Percentiles rank a stretch among this genome's conserved stretches.
phyloP scores from a whole-genome alignment of 2,329 filamentous ascomycete species.

The Knufia petricola region DNA sequence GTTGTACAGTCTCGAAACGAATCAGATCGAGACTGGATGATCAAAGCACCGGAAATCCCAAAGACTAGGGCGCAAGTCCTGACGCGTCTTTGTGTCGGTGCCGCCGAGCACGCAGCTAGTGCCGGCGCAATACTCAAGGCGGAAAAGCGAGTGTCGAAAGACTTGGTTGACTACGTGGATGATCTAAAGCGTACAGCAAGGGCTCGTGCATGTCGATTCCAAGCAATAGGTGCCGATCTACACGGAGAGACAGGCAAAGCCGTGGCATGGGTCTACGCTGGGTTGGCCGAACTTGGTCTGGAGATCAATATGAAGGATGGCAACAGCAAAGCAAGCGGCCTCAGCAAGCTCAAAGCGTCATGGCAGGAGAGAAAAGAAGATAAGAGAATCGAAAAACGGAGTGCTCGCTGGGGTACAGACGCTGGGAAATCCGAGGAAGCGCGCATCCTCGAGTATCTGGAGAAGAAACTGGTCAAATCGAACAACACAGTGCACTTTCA shows the following conservation, averaged over 20 bases:
- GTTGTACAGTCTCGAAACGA: conserved; percentile 74
- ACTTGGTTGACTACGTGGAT: conserved; percentile 62
- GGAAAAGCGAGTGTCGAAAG: conserved; percentile 50
- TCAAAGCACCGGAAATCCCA: conserved; percentile 74
- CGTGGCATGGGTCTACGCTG: conserved; percentile 77
- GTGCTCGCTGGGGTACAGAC: conserved; percentile 64
- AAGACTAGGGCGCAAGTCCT: conserved; percentile 84
- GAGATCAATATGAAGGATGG: conserved; percentile 21
- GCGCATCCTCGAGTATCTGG: conserved; percentile 74
- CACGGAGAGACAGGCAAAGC: conserved; percentile 71
- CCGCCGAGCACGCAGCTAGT: conserved; percentile 75
- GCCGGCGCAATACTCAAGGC: conserved; percentile 46
- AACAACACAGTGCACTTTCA: conserved; percentile 92
- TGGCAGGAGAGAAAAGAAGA: conserved; percentile 31
- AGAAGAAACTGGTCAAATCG: conserved; percentile 81
- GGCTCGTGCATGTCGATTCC: conserved; percentile 80
- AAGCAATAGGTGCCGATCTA: conserved; percentile 80
- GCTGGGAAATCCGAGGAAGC: conserved; percentile 77
- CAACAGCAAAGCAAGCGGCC: conserved; percentile 19
- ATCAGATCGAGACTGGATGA: conserved; percentile 92
- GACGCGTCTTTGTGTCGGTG: conserved; percentile 75
- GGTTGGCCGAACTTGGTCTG: conserved; percentile 45
- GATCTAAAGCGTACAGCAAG: conserved; percentile 65
- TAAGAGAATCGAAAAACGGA: conserved; percentile 61
- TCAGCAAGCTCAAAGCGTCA: conserved; percentile 18